A percentile compares a stretch with the other conserved stretches of the same genome.
Evolutionary conservation across 2,329 filamentous ascomycete genomes (phyloP).

Genomic region (Bipolaris bicolor): DNA sequence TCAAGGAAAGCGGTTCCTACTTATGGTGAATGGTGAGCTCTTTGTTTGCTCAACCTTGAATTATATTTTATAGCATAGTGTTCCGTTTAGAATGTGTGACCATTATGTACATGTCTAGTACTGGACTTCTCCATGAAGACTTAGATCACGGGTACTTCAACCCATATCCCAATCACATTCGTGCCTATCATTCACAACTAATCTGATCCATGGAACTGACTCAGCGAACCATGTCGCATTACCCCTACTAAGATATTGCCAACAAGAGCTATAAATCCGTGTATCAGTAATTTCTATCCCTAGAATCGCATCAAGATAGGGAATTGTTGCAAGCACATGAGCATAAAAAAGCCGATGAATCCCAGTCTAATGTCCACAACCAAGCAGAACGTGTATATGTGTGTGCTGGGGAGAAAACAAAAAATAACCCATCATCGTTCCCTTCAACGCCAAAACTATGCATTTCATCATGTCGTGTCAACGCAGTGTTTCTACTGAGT

Average conservation of each 20-base stretch:
- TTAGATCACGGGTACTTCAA: not conserved
- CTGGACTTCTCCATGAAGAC: not conserved
- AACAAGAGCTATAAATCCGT: not conserved
- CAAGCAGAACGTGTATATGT: not conserved
- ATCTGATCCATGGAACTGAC: not conserved
- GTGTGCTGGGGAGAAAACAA: not conserved
- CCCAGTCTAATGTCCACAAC: conserved; percentile 5
- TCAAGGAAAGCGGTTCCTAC: not conserved
- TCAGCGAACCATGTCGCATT: not conserved
- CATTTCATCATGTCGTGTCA: conserved; percentile 26
- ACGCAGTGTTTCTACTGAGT: conserved; percentile 62
- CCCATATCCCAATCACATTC: not conserved
- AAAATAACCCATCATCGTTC: conserved; percentile 10
- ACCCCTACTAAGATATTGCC: not conserved
- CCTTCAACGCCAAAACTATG: conserved; percentile 33
- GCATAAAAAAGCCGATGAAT: not conserved
- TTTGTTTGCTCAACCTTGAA: not conserved
- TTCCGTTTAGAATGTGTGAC: not conserved
- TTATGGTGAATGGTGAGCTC: not conserved
- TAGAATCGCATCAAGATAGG: not conserved
- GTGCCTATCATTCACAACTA: not conserved
- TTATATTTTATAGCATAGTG: not conserved
- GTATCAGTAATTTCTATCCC: not conserved
- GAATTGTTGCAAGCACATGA: not conserved
- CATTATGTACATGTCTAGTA: not conserved